These are phyloP conservation scores for Colletotrichum paranaense DNA, from an alignment of 2,329 filamentous ascomycete species.

Conservation along the genomic window DNA sequence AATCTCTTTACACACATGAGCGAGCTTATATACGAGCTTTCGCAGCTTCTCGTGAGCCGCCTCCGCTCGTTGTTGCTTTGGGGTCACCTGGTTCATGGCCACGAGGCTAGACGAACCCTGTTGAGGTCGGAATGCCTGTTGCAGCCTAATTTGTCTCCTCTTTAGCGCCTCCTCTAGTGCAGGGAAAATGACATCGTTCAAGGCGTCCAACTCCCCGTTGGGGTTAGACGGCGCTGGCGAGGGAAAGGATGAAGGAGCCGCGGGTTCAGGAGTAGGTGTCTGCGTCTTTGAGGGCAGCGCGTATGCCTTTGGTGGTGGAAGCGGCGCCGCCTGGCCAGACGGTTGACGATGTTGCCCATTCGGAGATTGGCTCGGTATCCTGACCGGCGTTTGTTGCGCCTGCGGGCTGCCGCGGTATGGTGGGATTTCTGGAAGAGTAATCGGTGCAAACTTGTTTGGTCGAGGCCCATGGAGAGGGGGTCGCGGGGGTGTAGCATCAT, in stretches of 20 bases:
- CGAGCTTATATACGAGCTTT: constrained; percentile 84
- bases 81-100: constrained; percentile 61
- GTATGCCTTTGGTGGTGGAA: constrained; percentile 38
- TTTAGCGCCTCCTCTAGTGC: constrained; percentile 92
- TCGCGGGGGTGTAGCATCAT: constrained; percentile 33
- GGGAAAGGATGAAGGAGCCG: constrained; percentile 63
- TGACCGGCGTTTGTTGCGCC: constrained; percentile 41
- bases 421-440: constrained; percentile 66
- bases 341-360: constrained; percentile 38
- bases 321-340: constrained; percentile 33
- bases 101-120: constrained; percentile 43
- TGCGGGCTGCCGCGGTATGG: constrained; percentile 58
- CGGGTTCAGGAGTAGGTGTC: constrained; percentile 45
- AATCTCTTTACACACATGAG: constrained; percentile 87
- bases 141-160: constrained; percentile 75
- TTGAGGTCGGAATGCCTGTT: constrained; percentile 58
- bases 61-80: constrained; percentile 75
- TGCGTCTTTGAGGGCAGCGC: constrained; percentile 45
- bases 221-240: constrained; percentile 66
- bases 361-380: constrained; percentile 33
- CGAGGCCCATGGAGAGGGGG: constrained; percentile 44
- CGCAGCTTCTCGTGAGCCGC: constrained; percentile 84
- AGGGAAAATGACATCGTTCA: constrained; percentile 92
- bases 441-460: constrained; percentile 50
- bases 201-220: constrained; percentile 81